Evolutionary conservation across 257 asterid species (phyloP).

Genomic region (Coffea canephora): DNA sequence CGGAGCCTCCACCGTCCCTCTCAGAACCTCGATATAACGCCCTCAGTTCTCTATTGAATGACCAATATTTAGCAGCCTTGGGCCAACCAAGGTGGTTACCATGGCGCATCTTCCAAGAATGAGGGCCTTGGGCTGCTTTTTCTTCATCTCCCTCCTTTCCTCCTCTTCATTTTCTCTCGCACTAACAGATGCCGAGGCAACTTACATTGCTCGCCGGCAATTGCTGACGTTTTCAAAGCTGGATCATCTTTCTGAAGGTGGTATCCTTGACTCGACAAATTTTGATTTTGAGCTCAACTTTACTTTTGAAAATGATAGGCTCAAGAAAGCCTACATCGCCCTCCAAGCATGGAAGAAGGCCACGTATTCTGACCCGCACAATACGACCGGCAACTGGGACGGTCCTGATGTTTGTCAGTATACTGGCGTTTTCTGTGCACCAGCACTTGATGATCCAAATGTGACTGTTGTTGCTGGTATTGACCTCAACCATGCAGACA

Average conservation of each 20-base stretch:
- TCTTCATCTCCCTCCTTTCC: conserved; percentile 26
- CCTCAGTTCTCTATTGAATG: conserved; percentile 11
- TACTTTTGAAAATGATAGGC: conserved; percentile 40
- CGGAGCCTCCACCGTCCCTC: conserved; percentile 22
- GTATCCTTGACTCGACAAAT: conserved; percentile 13
- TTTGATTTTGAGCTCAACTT: conserved; percentile 8
- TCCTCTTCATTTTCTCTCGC: conserved; percentile 28
- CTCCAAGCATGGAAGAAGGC: conserved; percentile 77
- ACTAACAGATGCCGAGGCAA: conserved; percentile 27
- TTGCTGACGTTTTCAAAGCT: conserved; percentile 6
- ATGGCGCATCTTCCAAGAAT: conserved; percentile 45
- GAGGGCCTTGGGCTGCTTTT: conserved; percentile 53
- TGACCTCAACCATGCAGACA: conserved; percentile 75
- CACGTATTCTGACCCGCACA: conserved; percentile 73
- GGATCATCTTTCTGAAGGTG: background rate
- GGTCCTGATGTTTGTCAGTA: conserved; percentile 72
- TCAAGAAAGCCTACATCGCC: conserved; percentile 54
- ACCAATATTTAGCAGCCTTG: conserved; percentile 52
- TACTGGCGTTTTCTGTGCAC: conserved; percentile 63
- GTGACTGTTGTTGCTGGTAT: conserved; percentile 74
- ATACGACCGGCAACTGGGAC: conserved; percentile 65
- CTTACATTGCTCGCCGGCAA: conserved; percentile 33
- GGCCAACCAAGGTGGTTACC: conserved; percentile 52
- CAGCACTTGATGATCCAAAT: conserved; percentile 50
- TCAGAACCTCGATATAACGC: conserved; percentile 30